These are phyloP conservation scores for Pulveroboletus sp. DNA, from an alignment of 768 basidiomycete species.

Conservation along the genomic window DNA sequence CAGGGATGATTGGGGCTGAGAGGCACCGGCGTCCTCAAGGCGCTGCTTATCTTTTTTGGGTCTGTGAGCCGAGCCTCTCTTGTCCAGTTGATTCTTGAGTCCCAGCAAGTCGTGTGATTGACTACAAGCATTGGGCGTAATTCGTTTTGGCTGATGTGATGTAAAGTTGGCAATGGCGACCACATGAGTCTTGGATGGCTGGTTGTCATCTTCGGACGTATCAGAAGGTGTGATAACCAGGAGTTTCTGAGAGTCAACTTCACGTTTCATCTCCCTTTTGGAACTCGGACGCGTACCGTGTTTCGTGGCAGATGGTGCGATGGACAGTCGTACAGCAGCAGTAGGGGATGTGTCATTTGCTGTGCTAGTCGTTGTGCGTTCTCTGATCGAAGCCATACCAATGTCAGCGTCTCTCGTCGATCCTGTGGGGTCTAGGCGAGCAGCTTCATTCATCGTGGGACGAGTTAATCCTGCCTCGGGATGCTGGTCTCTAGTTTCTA, in stretches of 20 bases:
- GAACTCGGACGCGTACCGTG: neutral
- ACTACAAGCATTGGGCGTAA: conserved; percentile 1
- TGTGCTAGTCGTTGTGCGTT: neutral
- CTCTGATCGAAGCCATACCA: neutral
- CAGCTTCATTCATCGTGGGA: neutral
- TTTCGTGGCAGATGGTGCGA: neutral
- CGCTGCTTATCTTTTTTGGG: neutral
- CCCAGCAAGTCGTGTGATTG: neutral
- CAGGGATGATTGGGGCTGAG: neutral
- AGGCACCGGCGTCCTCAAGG: neutral
- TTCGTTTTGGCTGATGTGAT: conserved; percentile 11
- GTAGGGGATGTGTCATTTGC: neutral
- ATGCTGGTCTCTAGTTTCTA: neutral
- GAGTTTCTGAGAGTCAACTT: conserved; percentile 20
- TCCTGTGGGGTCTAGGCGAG: neutral
- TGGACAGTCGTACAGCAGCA: neutral
- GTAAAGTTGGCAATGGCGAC: neutral
- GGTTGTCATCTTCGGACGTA: conserved; percentile 20
- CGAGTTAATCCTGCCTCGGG: conserved; percentile 8
- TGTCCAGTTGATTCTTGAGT: neutral
- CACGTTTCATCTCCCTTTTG: conserved; percentile 19
- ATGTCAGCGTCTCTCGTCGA: neutral
- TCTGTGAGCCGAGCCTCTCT: neutral
- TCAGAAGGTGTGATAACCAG: conserved; percentile 14
- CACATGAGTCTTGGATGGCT: neutral